Evolutionary conservation across 23 red algal genomes (phyloP).

Genomic region (Agarophyton chilense): DNA sequence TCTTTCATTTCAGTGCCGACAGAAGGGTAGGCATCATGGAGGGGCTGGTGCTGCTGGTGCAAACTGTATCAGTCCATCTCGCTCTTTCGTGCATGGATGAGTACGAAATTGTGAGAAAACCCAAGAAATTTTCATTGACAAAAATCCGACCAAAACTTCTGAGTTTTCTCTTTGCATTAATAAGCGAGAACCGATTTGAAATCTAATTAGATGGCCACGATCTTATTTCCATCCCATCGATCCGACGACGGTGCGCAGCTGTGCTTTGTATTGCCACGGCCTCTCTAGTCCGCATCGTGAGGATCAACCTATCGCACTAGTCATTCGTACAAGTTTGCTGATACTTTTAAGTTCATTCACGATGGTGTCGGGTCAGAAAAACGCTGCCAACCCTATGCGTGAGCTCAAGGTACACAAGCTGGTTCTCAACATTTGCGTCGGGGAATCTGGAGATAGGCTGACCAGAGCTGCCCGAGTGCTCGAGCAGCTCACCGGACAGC

Average conservation of each 20-base stretch:
- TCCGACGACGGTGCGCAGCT: background rate
- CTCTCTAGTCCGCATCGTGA: background rate
- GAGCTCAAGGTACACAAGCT: slow-evolving; percentile 98
- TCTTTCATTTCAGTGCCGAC: too few species aligned
- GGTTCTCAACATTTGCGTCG: slow-evolving; percentile 97
- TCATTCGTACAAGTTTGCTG: background rate
- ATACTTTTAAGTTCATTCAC: slow-evolving; percentile 4
- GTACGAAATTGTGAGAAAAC: too few species aligned
- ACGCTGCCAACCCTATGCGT: slow-evolving; percentile 85
- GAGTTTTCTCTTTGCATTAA: too few species aligned
- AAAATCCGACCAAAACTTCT: too few species aligned
- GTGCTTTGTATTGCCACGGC: background rate
- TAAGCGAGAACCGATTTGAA: background rate
- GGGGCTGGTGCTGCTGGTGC: too few species aligned
- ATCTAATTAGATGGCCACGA: background rate
- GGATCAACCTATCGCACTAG: too few species aligned
- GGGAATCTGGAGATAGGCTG: slow-evolving; percentile 91
- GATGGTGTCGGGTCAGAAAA: slow-evolving; percentile 74
- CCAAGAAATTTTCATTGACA: too few species aligned
- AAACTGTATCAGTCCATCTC: too few species aligned
- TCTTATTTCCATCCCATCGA: background rate
- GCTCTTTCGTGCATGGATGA: too few species aligned
- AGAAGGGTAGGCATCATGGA: too few species aligned
- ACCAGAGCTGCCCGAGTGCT: slow-evolving; percentile 89
- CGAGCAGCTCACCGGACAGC: slow-evolving; percentile 94